A percentile compares a stretch with the other conserved stretches of the same genome.
These are phyloP conservation scores for Scheffersomyces lignosus DNA, from an alignment of 805 yeast species.

Conservation along the genomic window DNA sequence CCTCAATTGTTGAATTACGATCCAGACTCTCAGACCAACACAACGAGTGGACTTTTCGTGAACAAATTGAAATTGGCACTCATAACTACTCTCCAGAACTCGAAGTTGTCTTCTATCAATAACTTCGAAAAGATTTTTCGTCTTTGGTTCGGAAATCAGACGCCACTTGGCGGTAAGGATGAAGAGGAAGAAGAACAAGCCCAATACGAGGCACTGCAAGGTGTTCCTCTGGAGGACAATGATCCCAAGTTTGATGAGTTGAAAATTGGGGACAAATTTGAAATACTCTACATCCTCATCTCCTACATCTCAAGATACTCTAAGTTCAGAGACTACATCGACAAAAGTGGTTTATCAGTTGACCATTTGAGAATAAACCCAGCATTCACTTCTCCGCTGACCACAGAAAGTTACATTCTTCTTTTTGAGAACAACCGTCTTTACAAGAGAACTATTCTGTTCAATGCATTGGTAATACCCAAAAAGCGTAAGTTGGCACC, in stretches of 20 bases:
- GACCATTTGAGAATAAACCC: slow-evolving; percentile 24
- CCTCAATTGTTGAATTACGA: slow-evolving; percentile 5
- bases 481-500: slow-evolving; percentile 36
- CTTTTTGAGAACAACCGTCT: slow-evolving; percentile 53
- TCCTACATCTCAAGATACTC: slow-evolving; percentile 43
- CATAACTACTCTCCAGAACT: slow-evolving; percentile 40
- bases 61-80: slow-evolving; percentile 45
- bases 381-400: slow-evolving; percentile 8
- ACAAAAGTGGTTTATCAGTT: slow-evolving; percentile 29
- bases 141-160: slow-evolving; percentile 32
- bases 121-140: slow-evolving; percentile 36
- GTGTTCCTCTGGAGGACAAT: slow-evolving; percentile 14
- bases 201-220: slow-evolving; percentile 23
- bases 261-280: slow-evolving; percentile 47
- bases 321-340: slow-evolving; percentile 49
- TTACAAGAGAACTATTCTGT: slow-evolving; percentile 37
- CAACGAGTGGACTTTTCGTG: slow-evolving; percentile 25
- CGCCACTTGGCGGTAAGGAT: slow-evolving; percentile 32
- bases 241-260: slow-evolving; percentile 39
- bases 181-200: slow-evolving; percentile 16
- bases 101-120: slow-evolving; percentile 26
- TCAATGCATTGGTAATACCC: slow-evolving; percentile 31
- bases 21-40: slow-evolving; percentile 1
- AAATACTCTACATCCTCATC: slow-evolving; percentile 47
- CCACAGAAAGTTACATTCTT: slow-evolving; percentile 25